These are phyloP conservation scores for Sordariomycetes sp. DNA, from an alignment of 2,329 filamentous ascomycete genomes.

Conservation along the genomic window DNA sequence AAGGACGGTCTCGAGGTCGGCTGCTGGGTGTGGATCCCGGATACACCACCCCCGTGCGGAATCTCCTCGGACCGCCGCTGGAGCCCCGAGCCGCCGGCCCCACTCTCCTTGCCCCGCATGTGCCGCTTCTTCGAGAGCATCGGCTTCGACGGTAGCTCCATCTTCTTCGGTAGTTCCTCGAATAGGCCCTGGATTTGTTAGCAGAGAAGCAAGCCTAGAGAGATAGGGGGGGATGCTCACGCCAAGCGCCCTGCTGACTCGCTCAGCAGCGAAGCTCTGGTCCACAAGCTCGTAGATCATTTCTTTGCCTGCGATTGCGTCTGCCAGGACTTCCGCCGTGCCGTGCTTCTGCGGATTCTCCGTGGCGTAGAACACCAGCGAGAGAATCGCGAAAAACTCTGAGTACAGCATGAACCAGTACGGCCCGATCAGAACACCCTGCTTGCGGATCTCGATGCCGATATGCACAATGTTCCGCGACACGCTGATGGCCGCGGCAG, in stretches of 20 bases:
- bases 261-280: constrained; percentile 79
- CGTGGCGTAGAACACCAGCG: constrained; percentile 67
- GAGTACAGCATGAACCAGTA: constrained; percentile 86
- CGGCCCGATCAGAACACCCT: constrained; percentile 64
- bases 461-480: constrained; percentile 70
- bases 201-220: background rate
- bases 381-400: constrained; percentile 71
- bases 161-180: constrained; percentile 65
- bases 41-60: constrained; percentile 17
- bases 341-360: constrained; percentile 70
- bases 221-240: constrained; percentile 35
- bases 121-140: constrained; percentile 2
- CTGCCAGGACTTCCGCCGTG: constrained; percentile 69
- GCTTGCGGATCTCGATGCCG: constrained; percentile 64
- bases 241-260: constrained; percentile 67
- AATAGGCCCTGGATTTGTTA: constrained; percentile 58
- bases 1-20: constrained; percentile 16
- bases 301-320: constrained; percentile 76
- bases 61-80: constrained; percentile 22
- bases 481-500: constrained; percentile 50
- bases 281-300: constrained; percentile 70
- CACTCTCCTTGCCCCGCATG: constrained; percentile 2
- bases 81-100: constrained; percentile 5
- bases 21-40: constrained; percentile 9
- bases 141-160: constrained; percentile 31